These are phyloP conservation scores for Suillus cothurnatus DNA, from an alignment of 768 basidiomycete genomes.

Conservation along the genomic window DNA sequence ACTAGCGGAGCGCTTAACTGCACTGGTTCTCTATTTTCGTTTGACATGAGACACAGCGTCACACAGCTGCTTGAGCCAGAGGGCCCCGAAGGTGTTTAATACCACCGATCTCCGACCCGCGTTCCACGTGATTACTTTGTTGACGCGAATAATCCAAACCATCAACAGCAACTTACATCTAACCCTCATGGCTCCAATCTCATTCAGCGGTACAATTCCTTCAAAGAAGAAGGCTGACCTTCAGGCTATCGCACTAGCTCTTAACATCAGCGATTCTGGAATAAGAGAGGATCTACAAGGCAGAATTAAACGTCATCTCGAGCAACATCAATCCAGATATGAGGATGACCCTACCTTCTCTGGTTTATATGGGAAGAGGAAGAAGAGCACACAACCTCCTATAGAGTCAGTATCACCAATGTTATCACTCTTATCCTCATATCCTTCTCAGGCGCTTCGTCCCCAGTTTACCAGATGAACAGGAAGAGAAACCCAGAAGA, in stretches of 20 bases:
- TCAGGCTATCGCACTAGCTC: conserved; percentile 58
- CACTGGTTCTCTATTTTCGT: background rate
- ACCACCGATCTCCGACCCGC: background rate
- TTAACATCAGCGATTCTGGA: conserved; percentile 53
- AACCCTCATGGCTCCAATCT: conserved; percentile 42
- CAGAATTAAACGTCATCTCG: conserved; percentile 67
- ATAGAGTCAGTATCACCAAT: conserved; percentile 14
- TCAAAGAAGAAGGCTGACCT: conserved; percentile 74
- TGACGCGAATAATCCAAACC: conserved; percentile 13
- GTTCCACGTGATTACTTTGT: conserved; percentile 12
- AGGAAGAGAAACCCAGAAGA: conserved; percentile 14
- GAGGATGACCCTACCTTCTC: conserved; percentile 60
- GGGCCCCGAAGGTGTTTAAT: background rate
- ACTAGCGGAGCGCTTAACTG: background rate
- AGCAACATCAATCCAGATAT: conserved; percentile 51
- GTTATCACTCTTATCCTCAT: background rate
- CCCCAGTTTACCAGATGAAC: conserved; percentile 18
- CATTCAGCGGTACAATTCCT: conserved; percentile 54
- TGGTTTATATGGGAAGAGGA: conserved; percentile 50
- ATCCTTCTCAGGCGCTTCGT: conserved; percentile 17
- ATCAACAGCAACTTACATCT: conserved; percentile 12
- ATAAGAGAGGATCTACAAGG: conserved; percentile 64
- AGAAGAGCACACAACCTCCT: conserved; percentile 33
- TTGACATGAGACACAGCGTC: background rate
- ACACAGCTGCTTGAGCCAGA: no score